Evolutionary conservation across 345 rosid species (phyloP).

Genomic region (Pelargonium nanum): DNA sequence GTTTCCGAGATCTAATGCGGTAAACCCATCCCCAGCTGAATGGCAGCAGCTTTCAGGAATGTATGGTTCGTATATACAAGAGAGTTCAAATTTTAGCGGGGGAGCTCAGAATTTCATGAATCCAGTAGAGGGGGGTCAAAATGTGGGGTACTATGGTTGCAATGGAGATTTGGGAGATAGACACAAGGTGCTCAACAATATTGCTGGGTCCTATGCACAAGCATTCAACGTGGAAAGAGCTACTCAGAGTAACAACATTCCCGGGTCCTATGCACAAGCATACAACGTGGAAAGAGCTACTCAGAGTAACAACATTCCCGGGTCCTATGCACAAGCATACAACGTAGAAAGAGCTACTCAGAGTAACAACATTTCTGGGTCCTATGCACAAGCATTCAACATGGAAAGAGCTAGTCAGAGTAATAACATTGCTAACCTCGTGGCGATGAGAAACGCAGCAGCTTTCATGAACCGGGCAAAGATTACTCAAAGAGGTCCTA

Average conservation of each 20-base stretch:
- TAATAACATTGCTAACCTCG: slow-evolving; percentile 5
- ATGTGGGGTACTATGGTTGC: slow-evolving; percentile 13
- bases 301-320: slow-evolving; percentile 13
- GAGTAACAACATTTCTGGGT: slow-evolving; percentile 16
- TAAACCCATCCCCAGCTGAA: not conserved
- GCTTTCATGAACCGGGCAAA: slow-evolving; percentile 14
- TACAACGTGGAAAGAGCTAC: slow-evolving; percentile 10
- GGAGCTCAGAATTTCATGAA: slow-evolving; percentile 12
- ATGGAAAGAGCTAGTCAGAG: slow-evolving; percentile 13
- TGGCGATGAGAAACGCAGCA: slow-evolving; percentile 14
- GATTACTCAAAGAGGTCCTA: not conserved
- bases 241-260: slow-evolving; percentile 11
- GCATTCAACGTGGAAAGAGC: slow-evolving; percentile 9
- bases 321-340: slow-evolving; percentile 16
- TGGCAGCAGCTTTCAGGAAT: slow-evolving; percentile 27
- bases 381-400: slow-evolving; percentile 13
- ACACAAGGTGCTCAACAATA: slow-evolving; percentile 20
- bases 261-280: slow-evolving; percentile 18
- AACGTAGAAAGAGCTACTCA: slow-evolving; percentile 9
- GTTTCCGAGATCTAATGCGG: not conserved
- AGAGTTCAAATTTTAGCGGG: not conserved
- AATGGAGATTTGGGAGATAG: slow-evolving; percentile 10
- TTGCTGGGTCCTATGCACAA: slow-evolving; percentile 22
- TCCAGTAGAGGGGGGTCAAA: slow-evolving; percentile 11
- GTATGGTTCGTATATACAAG: slow-evolving; percentile 15